phyloP scores from a whole-genome alignment of 2,329 filamentous ascomycete species.

The Clonostachys rhizophaga region DNA sequence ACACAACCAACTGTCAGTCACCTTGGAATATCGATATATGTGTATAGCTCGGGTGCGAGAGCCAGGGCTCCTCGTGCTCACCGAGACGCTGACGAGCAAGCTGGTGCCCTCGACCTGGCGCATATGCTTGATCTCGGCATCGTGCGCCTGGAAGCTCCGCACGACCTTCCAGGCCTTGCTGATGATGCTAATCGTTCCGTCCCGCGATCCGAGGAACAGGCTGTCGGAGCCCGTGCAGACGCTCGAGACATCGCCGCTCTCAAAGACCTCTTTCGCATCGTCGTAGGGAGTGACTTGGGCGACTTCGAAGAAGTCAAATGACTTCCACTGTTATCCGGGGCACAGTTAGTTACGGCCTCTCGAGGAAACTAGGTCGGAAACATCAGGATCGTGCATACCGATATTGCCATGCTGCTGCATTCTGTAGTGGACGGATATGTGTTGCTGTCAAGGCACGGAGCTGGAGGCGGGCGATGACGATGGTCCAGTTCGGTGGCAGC shows the following conservation, averaged over 20 bases:
- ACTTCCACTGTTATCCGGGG: conserved; percentile 72
- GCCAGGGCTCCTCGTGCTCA: conserved; percentile 20
- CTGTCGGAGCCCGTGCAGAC: conserved; percentile 84
- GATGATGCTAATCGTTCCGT: conserved; percentile 84
- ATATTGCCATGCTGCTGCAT: conserved; percentile 15
- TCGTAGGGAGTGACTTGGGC: conserved; percentile 75
- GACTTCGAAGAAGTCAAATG: conserved; percentile 99
- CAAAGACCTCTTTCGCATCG: conserved; percentile 73
- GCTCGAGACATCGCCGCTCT: conserved; percentile 77
- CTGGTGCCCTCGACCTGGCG: conserved; percentile 86
- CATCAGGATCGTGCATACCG: conserved; percentile 5
- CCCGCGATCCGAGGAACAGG: conserved; percentile 80
- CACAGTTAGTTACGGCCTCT: not conserved
- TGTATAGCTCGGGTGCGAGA: not conserved
- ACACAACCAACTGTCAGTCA: conserved; percentile 2
- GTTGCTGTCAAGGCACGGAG: not conserved
- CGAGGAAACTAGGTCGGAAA: not conserved
- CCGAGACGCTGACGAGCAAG: conserved; percentile 75
- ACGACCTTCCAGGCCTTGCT: conserved; percentile 83
- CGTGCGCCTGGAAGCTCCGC: conserved; percentile 82
- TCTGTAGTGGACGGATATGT: not conserved
- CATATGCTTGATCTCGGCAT: conserved; percentile 81
- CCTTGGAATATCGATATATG: not conserved
- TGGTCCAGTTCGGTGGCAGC: not conserved
- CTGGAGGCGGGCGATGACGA: conserved; percentile 4